Conservation (phyloP, 1,284 basidiomycete genomes). For the Exobasidium cylindrosporum region DNA sequence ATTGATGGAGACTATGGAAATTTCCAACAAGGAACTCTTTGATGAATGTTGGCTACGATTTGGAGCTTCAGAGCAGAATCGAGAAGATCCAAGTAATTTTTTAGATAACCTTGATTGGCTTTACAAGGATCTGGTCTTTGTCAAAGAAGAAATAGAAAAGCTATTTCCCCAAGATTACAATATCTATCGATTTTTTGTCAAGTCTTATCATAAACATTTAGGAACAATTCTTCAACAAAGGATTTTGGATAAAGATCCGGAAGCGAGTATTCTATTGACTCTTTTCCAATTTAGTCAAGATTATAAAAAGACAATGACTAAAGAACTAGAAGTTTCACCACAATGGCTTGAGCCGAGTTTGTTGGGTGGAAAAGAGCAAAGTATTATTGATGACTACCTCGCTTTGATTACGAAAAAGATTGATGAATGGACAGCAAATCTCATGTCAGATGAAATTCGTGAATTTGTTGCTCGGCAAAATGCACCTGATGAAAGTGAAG, state of each 20-base stretch:
- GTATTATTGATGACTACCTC: slow-evolving; percentile 92
- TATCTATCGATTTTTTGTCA: slow-evolving; percentile 77
- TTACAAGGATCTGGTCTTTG: slow-evolving; percentile 87
- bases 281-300: slow-evolving; percentile 92
- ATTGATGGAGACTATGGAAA: slow-evolving; percentile 74
- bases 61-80: slow-evolving; percentile 46
- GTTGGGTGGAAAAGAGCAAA: slow-evolving; percentile 87
- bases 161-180: slow-evolving; percentile 92
- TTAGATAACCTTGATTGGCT: slow-evolving; percentile 81
- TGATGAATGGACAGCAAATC: slow-evolving; percentile 92
- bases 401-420: slow-evolving; percentile 89
- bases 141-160: slow-evolving; percentile 77
- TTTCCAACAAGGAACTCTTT: slow-evolving; percentile 74
- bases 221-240: slow-evolving; percentile 72
- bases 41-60: slow-evolving; percentile 65
- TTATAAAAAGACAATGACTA: slow-evolving; percentile 84
- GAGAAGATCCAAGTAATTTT: slow-evolving; percentile 68
- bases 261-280: slow-evolving; percentile 78
- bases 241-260: slow-evolving; percentile 69
- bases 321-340: slow-evolving; percentile 68
- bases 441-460: slow-evolving; percentile 84
- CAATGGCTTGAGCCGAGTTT: slow-evolving; percentile 62
- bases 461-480: slow-evolving; percentile 79
- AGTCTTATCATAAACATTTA: slow-evolving; percentile 88
- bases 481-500: slow-evolving; percentile 82